Percentiles rank a stretch among this genome's conserved stretches.
Conservation (phyloP, 1,284 basidiomycete genomes). For the Cystobasidiaceae sp. region DNA sequence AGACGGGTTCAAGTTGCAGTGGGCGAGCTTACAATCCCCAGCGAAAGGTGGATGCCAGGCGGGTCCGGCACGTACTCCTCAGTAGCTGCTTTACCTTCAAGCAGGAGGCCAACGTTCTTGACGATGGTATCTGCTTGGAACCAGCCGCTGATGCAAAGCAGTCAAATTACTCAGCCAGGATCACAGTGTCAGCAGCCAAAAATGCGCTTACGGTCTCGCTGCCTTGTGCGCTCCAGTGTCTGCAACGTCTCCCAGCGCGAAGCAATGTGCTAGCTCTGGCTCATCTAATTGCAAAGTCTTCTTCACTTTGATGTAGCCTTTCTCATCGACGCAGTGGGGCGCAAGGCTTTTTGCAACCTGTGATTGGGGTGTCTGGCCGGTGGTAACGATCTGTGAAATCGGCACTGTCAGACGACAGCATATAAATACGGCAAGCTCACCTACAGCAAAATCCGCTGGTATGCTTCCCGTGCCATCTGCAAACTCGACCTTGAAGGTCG, state of each 20-base stretch:
- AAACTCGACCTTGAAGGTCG: conserved; percentile 50
- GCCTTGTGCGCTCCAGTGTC: conserved; percentile 64
- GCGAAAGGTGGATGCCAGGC: conserved; percentile 38
- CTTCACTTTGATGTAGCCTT: conserved; percentile 33
- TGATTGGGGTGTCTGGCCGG: conserved; percentile 67
- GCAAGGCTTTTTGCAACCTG: conserved; percentile 54
- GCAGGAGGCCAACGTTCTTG: conserved; percentile 46
- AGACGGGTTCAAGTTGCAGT: background rate
- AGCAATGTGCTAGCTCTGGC: conserved; percentile 55
- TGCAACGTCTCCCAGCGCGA: conserved; percentile 63
- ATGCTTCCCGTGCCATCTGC: conserved; percentile 56
- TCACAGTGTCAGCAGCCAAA: no score
- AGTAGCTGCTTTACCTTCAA: conserved; percentile 33
- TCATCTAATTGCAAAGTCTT: conserved; percentile 32
- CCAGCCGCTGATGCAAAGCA: conserved; percentile 33
- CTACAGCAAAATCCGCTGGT: conserved; percentile 60
- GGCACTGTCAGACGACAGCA: no score
- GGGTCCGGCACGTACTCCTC: conserved; percentile 30
- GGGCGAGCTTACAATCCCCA: conserved; percentile 31
- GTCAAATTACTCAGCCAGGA: no score
- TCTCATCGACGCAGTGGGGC: conserved; percentile 40
- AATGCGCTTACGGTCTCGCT: conserved; percentile 47
- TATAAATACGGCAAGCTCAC: conserved; percentile 40
- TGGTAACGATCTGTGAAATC: conserved; percentile 60
- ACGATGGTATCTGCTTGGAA: conserved; percentile 43